Base-by-base conservation (phyloP, 2,329 filamentous ascomycete species). In the Epichloe sibirici region DNA sequence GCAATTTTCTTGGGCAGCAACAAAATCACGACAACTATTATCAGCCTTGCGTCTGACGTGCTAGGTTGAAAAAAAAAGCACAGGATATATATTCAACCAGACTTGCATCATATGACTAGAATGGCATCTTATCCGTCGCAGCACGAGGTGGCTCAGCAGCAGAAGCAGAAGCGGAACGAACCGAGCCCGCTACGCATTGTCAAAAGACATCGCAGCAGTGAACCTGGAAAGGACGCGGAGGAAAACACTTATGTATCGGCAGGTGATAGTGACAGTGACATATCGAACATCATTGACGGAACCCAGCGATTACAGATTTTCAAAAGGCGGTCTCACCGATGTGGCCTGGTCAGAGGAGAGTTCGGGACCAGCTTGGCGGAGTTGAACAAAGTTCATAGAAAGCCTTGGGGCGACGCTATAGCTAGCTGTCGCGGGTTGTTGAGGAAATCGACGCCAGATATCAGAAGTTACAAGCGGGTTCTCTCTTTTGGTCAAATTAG, bases 171-270 rank as follows among this genome's bases (percentile, higher is more conserved):
- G 35, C 48, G 28, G 23, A 65, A 64, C 58, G 60, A 62, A 52
- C 72, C 75, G 17, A 68, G 68, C 35, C 78, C 78, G 11, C 62
- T 80, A 37, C 71, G 74, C 42, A 75, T 81, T 59, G 62, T 72
- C 59, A 81, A 78, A 60, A 65, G 66, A 37, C 45, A 47, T 8
- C 51, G 53, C 28, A 40, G 51, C 34, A 51, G 12, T 17, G 37
- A 37, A 13, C 13, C n/a, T 17, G 15, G 39, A 8, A 28, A 17
- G 31, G 37, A 38, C 1, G 6, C 7, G n/a, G 42, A 34, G 15
- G 44, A 42, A 7, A 28, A 44, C 7, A 23, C 7, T 11, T n/a
- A 49, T 25, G 8, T 21, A 47, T 39, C 44, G 3, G 42, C 23
- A 12, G 25, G 53, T 48, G 40, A 53, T 21, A 42, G 49, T 28